A percentile compares a stretch with the other conserved stretches of the same genome.
Evolutionary conservation across 805 yeast genomes (phyloP).

Genomic region (Tetrapisispora iriomotensis): DNA sequence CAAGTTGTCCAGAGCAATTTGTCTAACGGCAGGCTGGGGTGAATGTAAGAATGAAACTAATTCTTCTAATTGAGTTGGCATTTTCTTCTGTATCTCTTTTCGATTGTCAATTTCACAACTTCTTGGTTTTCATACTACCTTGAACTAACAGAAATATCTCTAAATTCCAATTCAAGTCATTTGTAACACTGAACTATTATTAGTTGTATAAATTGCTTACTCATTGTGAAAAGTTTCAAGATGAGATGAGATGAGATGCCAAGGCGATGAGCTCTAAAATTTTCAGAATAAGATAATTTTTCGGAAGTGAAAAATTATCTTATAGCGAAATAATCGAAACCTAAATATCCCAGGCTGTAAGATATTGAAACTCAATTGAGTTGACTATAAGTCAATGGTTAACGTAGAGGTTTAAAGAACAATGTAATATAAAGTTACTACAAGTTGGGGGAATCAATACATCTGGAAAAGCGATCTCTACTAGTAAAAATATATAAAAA

Average conservation of each 20-base stretch:
- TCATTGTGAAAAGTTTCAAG: not conserved
- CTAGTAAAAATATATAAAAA: not conserved
- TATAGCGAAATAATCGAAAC: no score
- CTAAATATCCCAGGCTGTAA: no score
- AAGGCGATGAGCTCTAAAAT: not conserved
- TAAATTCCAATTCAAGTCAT: not conserved
- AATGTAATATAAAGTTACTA: not conserved
- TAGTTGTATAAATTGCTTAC: not conserved
- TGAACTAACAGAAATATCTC: not conserved
- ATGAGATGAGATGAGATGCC: conserved; percentile 7
- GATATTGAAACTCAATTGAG: no score
- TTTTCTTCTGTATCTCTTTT: conserved; percentile 12
- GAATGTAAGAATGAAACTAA: conserved; percentile 75
- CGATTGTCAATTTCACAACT: not conserved
- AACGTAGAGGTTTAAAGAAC: no score
- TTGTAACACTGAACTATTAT: not conserved
- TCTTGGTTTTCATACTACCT: not conserved
- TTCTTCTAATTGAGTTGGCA: conserved; percentile 47
- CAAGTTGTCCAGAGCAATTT: conserved; percentile 74
- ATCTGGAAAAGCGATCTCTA: no score
- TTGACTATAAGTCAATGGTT: no score
- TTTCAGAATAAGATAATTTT: not conserved
- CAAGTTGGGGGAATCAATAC: not conserved
- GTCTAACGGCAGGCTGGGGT: conserved; percentile 67
- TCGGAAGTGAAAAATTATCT: no score